Conservation (phyloP, 345 rosid species). For the Orychophragmus violaceus region DNA sequence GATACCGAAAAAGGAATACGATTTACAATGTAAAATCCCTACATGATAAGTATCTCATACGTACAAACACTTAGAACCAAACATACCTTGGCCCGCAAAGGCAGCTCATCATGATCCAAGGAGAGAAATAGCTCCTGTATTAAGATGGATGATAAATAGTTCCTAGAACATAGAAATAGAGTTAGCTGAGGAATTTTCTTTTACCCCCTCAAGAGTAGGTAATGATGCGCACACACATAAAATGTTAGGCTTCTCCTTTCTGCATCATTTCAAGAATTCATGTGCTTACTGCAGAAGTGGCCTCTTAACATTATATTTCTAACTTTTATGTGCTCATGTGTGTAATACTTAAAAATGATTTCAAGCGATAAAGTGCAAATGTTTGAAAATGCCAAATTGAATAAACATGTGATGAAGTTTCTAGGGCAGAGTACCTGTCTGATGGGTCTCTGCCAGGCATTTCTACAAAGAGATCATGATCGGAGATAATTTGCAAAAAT, state of each 20-base stretch:
- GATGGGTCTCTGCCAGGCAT: conserved; percentile 99
- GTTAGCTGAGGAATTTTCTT: conserved; percentile 19
- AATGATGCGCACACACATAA: neutral
- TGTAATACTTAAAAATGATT: neutral
- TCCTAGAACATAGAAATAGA: conserved; percentile 56
- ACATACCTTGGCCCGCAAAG: conserved; percentile 80
- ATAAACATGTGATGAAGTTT: neutral
- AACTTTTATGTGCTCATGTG: conserved; percentile 1
- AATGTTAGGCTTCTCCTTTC: conserved; percentile 8
- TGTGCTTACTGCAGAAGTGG: conserved; percentile 15
- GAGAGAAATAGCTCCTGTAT: conserved; percentile 95
- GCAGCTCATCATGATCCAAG: conserved; percentile 96
- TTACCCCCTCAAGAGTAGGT: neutral
- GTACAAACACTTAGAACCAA: neutral
- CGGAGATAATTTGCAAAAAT: conserved; percentile 89
- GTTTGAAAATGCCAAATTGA: conserved; percentile 6
- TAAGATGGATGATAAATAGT: conserved; percentile 89
- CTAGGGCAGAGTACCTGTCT: conserved; percentile 54
- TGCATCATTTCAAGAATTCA: neutral
- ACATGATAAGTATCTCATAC: conserved; percentile 14
- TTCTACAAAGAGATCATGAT: conserved; percentile 98
- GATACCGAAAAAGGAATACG: conserved; percentile 15
- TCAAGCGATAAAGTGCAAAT: neutral
- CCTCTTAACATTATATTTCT: neutral
- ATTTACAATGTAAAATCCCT: conserved; percentile 9